A percentile compares a stretch with the other conserved stretches of the same genome.
These are phyloP conservation scores for Pseudogymnoascus sp. DNA, from an alignment of 2,329 filamentous ascomycete species.

Conservation along the genomic window DNA sequence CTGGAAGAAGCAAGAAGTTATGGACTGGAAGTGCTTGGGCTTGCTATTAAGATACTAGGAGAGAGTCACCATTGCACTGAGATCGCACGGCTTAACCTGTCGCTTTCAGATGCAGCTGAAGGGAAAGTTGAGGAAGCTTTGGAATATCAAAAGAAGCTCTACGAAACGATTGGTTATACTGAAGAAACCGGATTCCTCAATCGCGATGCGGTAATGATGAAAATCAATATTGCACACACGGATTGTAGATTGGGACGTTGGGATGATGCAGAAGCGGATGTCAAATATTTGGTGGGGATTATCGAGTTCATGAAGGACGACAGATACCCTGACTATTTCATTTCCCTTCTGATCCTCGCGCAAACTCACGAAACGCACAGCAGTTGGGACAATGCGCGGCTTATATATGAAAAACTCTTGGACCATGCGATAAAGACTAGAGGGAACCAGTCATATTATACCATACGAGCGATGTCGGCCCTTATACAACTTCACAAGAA, in stretches of 20 bases:
- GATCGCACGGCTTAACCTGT: not conserved
- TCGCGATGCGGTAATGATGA: not conserved
- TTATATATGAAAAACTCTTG: not conserved
- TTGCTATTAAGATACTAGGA: not conserved
- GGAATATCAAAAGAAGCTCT: not conserved
- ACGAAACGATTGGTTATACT: not conserved
- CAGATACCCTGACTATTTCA: not conserved
- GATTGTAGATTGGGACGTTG: not conserved
- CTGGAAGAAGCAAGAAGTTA: not conserved
- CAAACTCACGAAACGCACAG: not conserved
- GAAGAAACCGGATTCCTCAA: not conserved
- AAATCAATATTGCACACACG: not conserved
- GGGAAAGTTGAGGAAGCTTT: not conserved
- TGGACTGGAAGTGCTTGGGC: not conserved
- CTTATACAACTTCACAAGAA: not conserved
- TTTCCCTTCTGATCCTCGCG: not conserved
- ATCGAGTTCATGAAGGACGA: not conserved
- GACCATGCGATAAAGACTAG: not conserved
- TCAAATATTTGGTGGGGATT: not conserved
- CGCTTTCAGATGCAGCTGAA: not conserved
- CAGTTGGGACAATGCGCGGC: not conserved
- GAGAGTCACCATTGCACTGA: not conserved
- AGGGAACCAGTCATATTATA: not conserved
- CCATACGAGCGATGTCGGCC: not conserved
- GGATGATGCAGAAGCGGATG: not conserved